A percentile compares a stretch with the other conserved stretches of the same genome.
phyloP scores from a whole-genome alignment of 2,329 filamentous ascomycete species.

The Biscogniauxia marginata region DNA sequence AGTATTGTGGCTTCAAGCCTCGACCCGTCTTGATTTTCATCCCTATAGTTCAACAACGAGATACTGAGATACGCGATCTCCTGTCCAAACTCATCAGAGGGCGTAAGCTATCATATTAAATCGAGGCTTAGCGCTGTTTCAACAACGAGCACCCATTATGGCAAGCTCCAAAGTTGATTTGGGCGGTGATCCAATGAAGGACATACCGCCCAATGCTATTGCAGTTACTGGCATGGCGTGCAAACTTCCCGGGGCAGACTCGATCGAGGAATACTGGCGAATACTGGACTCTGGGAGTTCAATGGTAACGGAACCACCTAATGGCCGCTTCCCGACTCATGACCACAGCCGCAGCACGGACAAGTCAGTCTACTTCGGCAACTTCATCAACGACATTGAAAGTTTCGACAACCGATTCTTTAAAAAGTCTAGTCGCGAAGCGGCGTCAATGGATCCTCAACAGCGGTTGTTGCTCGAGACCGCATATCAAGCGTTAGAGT shows the following conservation, averaged over 20 bases:
- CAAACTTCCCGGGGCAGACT: neutral
- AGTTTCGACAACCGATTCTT: slow-evolving; percentile 9
- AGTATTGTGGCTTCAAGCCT: too few species aligned
- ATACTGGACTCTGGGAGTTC: neutral
- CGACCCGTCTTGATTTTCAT: too few species aligned
- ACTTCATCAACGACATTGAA: neutral
- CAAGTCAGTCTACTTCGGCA: slow-evolving; percentile 11
- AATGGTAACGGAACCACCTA: neutral
- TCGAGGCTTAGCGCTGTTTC: too few species aligned
- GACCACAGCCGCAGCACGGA: too few species aligned
- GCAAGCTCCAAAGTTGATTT: too few species aligned
- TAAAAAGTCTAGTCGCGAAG: neutral
- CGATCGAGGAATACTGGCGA: neutral
- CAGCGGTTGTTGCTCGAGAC: slow-evolving; percentile 2
- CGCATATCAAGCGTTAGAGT: slow-evolving; percentile 5
- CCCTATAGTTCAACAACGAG: too few species aligned
- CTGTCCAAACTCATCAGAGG: too few species aligned
- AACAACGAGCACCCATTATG: too few species aligned
- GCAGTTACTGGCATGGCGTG: slow-evolving; percentile 4
- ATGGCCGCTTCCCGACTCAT: neutral
- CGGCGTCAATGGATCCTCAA: slow-evolving; percentile 14
- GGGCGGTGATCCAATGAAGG: too few species aligned
- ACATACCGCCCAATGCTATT: too few species aligned
- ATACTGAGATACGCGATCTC: too few species aligned
- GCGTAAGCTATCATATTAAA: too few species aligned